phyloP scores from a whole-genome alignment of 225 moss, liverwort and hornwort genomes.

The Bryum argenteum region DNA sequence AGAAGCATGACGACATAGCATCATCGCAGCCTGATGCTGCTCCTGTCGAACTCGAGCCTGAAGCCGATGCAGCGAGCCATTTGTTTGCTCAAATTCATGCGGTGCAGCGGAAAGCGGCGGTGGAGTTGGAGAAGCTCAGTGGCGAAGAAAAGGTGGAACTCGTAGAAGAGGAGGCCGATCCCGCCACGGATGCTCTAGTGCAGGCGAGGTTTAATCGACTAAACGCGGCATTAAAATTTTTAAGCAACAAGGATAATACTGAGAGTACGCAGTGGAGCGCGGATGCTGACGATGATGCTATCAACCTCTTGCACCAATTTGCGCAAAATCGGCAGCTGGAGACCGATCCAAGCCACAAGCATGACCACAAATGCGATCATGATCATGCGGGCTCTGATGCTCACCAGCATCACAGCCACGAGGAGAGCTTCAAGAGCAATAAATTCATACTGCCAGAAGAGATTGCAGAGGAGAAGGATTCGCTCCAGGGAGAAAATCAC shows the following conservation, averaged over 20 bases:
- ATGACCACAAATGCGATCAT: slow-evolving; percentile 23
- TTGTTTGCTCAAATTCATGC: slow-evolving; percentile 30
- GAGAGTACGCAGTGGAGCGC: neutral
- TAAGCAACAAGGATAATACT: slow-evolving; percentile 2
- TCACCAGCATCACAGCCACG: slow-evolving; percentile 29
- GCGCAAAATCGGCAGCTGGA: slow-evolving; percentile 16
- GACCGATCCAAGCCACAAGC: slow-evolving; percentile 15
- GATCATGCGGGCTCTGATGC: slow-evolving; percentile 24
- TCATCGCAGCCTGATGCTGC: no score
- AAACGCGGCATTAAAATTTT: slow-evolving; percentile 32
- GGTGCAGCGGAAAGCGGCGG: slow-evolving; percentile 20
- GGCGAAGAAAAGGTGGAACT: slow-evolving; percentile 10
- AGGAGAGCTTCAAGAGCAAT: slow-evolving; percentile 22
- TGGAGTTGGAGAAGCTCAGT: neutral
- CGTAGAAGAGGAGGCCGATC: slow-evolving; percentile 11
- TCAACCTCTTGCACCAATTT: slow-evolving; percentile 35
- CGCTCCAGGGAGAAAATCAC: slow-evolving; percentile 39
- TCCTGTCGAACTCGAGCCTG: neutral
- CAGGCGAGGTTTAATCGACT: slow-evolving; percentile 38
- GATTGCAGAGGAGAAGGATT: slow-evolving; percentile 67
- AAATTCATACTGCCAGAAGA: slow-evolving; percentile 51
- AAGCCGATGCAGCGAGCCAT: neutral
- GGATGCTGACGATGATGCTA: slow-evolving; percentile 19
- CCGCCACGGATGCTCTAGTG: slow-evolving; percentile 35
- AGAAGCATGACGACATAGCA: slow-evolving; percentile 17